Base-by-base conservation (phyloP, 495 filamentous ascomycete species). In the Aspergillus coremiiformis region DNA sequence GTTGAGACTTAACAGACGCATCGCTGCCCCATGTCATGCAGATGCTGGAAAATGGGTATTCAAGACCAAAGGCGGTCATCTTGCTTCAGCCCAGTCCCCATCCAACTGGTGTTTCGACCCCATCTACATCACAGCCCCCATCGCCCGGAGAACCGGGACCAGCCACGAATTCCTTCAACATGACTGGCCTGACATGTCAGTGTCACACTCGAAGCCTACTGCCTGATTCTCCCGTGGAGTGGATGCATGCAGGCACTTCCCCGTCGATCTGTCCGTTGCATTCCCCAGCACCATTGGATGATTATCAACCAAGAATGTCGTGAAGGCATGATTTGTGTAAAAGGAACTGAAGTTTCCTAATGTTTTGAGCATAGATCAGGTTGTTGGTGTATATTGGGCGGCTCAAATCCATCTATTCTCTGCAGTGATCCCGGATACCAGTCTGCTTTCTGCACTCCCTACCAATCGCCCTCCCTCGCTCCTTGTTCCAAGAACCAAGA, bases 11-110 rank as follows among this genome's bases (percentile, higher is more conserved):
- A 5, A 39, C 14, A 49, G 47, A 49, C 10, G 15, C 47, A 19
- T 39, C 47, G 12, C 47, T 49, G 29, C 47, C 47, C 8, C 47
- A 49, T 8, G 29, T 49, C 10, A 41, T 49, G 21, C 47, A 49
- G 24, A 27, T 35, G 1, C 47, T 49, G 2, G 47, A 35, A 1
- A 20, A 30, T 5, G 47, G 33, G 1, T 6, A 32, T 9, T 39
- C 33, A 6, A 24, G 35, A 6, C 32, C 47, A 19, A 49, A 49
- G 17, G 35, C 47, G 2, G 20, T 49, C 14, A 29, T 49, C 24
- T 21, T 49, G 14, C 19, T 49, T 21, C 47, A 32, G 8, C 47
- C 39, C 29, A 26, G n/a, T 17, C 4, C 23, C 5, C 43, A 45
- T 9, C 5, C 12, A 29, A 10, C 43, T 12, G 43, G 23, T 19